Conservation (phyloP, 352 stramenopile species). For the Phytophthora fragariae region DNA sequence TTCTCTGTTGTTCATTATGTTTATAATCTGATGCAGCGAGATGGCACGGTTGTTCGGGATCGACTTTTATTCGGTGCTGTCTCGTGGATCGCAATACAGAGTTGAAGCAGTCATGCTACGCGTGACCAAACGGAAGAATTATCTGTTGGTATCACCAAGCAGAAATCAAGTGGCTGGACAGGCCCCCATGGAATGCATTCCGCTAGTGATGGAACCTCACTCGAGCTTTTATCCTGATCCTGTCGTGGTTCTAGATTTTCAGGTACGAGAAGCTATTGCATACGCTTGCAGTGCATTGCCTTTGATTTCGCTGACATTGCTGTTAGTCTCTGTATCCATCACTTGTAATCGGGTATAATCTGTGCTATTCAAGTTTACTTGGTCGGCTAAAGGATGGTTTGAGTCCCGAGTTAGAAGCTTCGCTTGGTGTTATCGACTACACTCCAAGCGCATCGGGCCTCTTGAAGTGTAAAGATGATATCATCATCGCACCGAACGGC, state of each 20-base stretch:
- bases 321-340: conserved; percentile 98
- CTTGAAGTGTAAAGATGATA: conserved; percentile 51
- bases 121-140: conserved; percentile 91
- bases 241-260: conserved; percentile 99
- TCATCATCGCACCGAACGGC: conserved; percentile 94
- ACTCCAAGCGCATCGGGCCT: conserved; percentile 53
- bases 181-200: conserved; percentile 93
- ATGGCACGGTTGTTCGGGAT: conserved; percentile 95
- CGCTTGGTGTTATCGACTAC: conserved; percentile 73
- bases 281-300: background rate
- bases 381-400: conserved; percentile 91
- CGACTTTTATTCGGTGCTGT: conserved; percentile 94
- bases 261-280: conserved; percentile 43
- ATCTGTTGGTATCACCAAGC: conserved; percentile 83
- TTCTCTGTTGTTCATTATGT: background rate
- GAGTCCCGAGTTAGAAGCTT: conserved; percentile 68
- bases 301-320: background rate
- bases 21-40: conserved; percentile 58
- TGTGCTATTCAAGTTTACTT: conserved; percentile 98
- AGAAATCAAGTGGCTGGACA: conserved; percentile 88
- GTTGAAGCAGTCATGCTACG: conserved; percentile 94
- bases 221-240: conserved; percentile 97
- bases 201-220: conserved; percentile 95
- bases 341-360: conserved; percentile 99
- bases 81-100: conserved; percentile 93